phyloP scores from a whole-genome alignment of 1,139 yeast genomes.

The Diutina catenulata region DNA sequence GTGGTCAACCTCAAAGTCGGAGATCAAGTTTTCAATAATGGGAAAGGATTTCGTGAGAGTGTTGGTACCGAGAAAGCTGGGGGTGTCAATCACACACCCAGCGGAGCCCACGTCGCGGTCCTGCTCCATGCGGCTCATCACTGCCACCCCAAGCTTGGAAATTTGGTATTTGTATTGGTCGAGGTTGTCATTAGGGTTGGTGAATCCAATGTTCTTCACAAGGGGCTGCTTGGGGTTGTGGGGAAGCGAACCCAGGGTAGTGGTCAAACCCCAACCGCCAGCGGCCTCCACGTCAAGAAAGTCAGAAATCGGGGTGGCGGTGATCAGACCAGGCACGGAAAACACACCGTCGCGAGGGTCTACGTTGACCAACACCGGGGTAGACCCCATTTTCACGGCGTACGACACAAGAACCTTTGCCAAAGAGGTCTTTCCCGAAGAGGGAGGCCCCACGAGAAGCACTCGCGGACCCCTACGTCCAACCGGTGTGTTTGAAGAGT shows the following conservation, averaged over 20 bases:
- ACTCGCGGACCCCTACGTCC: constrained; percentile 54
- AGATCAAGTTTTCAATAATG: constrained; percentile 46
- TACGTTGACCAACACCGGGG: constrained; percentile 65
- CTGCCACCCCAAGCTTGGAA: constrained; percentile 47
- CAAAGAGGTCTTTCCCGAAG: constrained; percentile 70
- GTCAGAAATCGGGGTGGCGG: constrained; percentile 80
- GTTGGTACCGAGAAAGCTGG: constrained; percentile 26
- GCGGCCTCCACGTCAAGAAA: constrained; percentile 64
- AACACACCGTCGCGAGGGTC: constrained; percentile 76
- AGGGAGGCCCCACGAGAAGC: constrained; percentile 59
- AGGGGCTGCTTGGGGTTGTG: constrained; percentile 83
- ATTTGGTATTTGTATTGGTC: constrained; percentile 48
- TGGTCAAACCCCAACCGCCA: constrained; percentile 70
- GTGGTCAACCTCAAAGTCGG: constrained; percentile 49
- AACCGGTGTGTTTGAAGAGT: no score
- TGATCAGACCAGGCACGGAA: constrained; percentile 72
- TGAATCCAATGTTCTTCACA: constrained; percentile 71
- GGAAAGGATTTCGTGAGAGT: constrained; percentile 15
- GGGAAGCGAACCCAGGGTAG: constrained; percentile 77
- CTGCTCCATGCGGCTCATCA: constrained; percentile 42
- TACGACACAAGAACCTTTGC: constrained; percentile 62
- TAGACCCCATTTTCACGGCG: constrained; percentile 57
- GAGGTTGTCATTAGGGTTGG: constrained; percentile 43
- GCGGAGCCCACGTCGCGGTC: constrained; percentile 38
- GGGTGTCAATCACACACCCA: constrained; percentile 78